Percentiles rank a stretch among this genome's conserved stretches.
These are phyloP conservation scores for Peronosclerospora sorghi DNA, from an alignment of 352 stramenopile species.

Conservation along the genomic window DNA sequence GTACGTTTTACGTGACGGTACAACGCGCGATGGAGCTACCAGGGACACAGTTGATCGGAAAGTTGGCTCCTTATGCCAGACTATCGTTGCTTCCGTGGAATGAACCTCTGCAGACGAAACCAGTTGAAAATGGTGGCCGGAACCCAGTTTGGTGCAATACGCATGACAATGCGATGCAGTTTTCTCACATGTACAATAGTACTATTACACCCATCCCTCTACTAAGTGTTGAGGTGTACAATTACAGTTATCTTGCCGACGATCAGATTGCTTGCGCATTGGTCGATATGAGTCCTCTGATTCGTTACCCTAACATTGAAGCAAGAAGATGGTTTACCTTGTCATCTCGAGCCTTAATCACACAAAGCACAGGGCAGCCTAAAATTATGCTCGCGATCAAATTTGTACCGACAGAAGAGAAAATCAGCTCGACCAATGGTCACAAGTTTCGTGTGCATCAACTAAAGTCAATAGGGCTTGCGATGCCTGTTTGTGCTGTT, in stretches of 20 bases:
- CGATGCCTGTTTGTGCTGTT: conserved; percentile 64
- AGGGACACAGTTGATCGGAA: conserved; percentile 49
- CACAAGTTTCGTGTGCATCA: conserved; percentile 84
- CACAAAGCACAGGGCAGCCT: conserved; percentile 35
- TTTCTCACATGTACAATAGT: conserved; percentile 85
- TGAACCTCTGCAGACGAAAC: conserved; percentile 71
- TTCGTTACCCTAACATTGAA: conserved; percentile 61
- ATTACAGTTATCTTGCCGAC: conserved; percentile 72
- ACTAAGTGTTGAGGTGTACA: conserved; percentile 80
- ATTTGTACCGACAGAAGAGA: conserved; percentile 56
- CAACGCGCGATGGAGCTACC: conserved; percentile 64
- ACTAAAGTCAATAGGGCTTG: conserved; percentile 73
- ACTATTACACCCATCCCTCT: conserved; percentile 77
- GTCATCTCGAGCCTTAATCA: conserved; percentile 46
- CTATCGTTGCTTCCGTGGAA: conserved; percentile 77
- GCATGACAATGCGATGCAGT: conserved; percentile 74
- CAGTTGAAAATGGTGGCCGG: conserved; percentile 55
- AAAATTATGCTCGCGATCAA: conserved; percentile 67
- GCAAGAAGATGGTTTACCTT: conserved; percentile 75
- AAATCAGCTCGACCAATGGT: conserved; percentile 45
- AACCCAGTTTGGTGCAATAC: conserved; percentile 62
- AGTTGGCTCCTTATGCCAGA: conserved; percentile 59
- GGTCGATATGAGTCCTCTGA: conserved; percentile 71
- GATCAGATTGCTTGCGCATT: conserved; percentile 70
- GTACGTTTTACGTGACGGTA: conserved; percentile 67